Evolutionary conservation across 345 rosid genomes (phyloP), one percentile per base, ranked within the genome.

Genomic region (Excoecaria agallocha): DNA sequence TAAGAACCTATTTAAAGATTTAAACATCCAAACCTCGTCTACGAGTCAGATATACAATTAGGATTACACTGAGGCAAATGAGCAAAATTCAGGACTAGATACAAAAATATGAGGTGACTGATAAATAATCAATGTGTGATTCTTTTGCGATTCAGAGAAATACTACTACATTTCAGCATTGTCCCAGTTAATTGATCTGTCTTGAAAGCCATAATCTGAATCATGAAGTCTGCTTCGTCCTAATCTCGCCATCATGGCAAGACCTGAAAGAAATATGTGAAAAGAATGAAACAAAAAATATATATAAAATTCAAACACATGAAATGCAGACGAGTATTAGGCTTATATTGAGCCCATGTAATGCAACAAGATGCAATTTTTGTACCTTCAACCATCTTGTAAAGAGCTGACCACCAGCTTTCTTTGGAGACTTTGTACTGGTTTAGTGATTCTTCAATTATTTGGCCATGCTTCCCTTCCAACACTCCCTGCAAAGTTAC

Each of bases 381-480:
- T 65, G 48, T 85, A 95, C 99, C 99, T 90, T 93, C 97, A 66
- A 95, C 79, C 89, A 95, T 84, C 84, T 78, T 91, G 88, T 93
- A 90, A 70, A 93, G 89, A 71, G 98, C 79, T 16, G 99, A 92
- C 97, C 99, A 95, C 99, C 99, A 91, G 68, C 97, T 78, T 59
- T 91, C 98, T 78, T 77, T 82, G 39, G 97, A 80, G 57, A 93
- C 82, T 65, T 90, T 81, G 54, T 66, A 69, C 73, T 88, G 82
- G 48, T 78, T 68, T 66, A 93, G 81, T 1, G 94, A 75, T 54
- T 85, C 87, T 6, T 87, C 91, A 11, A 95, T 95, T 75, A 79
- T 86, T 77, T 82, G 85, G 71, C 89, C 87, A 59, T 91, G 98
- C 83, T 89, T 93, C 78, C 99, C 91, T 83, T 91, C 98, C 74